Conservation (phyloP, 1,139 yeast species). For the Protomyces pachydermus region DNA sequence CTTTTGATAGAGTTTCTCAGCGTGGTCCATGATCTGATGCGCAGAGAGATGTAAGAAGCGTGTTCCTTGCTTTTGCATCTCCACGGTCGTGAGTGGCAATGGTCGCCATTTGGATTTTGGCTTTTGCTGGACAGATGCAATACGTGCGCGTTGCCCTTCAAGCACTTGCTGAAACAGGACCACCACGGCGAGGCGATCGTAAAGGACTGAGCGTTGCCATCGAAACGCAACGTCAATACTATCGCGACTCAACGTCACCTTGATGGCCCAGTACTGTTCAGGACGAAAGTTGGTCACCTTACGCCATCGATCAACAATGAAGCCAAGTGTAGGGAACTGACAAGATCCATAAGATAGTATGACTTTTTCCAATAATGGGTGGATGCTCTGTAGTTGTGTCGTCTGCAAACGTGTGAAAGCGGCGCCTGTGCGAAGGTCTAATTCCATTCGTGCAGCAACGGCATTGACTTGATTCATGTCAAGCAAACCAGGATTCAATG, state of each 20-base stretch:
- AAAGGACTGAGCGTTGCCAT: conserved; percentile 69
- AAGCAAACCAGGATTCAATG: conserved; percentile 57
- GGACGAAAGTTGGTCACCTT: conserved; percentile 65
- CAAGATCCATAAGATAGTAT: conserved; percentile 57
- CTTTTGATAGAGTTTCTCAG: conserved; percentile 76
- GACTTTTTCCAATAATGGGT: conserved; percentile 33
- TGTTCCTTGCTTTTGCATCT: conserved; percentile 82
- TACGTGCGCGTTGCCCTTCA: conserved; percentile 47
- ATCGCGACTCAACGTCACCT: conserved; percentile 43
- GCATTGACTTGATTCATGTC: conserved; percentile 75
- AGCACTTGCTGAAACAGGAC: conserved; percentile 66
- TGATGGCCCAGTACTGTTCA: conserved; percentile 77
- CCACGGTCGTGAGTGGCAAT: conserved; percentile 91
- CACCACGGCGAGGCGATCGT: conserved; percentile 63
- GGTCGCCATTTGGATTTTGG: conserved; percentile 79
- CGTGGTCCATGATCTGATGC: conserved; percentile 54
- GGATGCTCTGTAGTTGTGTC: conserved; percentile 43
- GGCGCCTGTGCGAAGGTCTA: conserved; percentile 84
- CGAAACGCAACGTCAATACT: conserved; percentile 42
- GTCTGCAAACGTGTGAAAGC: conserved; percentile 80
- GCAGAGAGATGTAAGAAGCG: conserved; percentile 70
- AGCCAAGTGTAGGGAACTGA: conserved; percentile 95
- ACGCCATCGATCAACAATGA: conserved; percentile 88
- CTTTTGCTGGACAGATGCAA: conserved; percentile 51
- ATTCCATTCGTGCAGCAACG: conserved; percentile 76